Conservation (phyloP, 148 eudicot genomes). For the Cornus suecica region DNA sequence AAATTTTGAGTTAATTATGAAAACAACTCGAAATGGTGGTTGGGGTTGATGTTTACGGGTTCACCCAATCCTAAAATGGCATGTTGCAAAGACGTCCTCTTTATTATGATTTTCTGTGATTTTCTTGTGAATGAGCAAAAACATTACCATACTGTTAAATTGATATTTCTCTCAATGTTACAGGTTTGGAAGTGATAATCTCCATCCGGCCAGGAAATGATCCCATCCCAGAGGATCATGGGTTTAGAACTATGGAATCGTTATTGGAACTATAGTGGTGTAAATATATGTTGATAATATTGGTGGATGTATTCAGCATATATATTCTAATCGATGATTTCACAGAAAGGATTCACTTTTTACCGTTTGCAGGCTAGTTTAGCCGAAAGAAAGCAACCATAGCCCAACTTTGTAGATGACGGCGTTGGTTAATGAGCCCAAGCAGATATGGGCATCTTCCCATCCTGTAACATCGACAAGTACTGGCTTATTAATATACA, state of each 20-base stretch:
- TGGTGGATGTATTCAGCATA: background rate
- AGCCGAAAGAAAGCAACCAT: background rate
- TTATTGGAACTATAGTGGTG: constrained; percentile 6
- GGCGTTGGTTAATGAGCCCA: background rate
- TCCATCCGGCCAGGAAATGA: constrained; percentile 20
- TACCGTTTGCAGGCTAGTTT: background rate
- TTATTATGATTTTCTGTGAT: background rate
- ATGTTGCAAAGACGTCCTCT: background rate
- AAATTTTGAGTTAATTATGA: no score
- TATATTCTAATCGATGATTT: background rate
- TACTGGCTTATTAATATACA: no score
- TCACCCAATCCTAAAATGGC: background rate
- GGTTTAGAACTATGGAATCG: constrained; percentile 15
- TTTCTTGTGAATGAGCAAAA: background rate
- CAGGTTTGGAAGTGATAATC: constrained; percentile 27
- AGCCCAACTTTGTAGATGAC: background rate
- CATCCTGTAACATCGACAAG: background rate
- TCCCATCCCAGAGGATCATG: constrained; percentile 16
- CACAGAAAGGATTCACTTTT: background rate
- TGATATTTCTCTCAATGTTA: background rate
- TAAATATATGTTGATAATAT: background rate
- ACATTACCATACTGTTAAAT: background rate
- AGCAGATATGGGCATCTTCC: background rate
- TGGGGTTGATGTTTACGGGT: background rate
- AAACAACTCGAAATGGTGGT: background rate